phyloP scores from a whole-genome alignment of 2,329 filamentous ascomycete genomes.

The Cordyceps militaris region DNA sequence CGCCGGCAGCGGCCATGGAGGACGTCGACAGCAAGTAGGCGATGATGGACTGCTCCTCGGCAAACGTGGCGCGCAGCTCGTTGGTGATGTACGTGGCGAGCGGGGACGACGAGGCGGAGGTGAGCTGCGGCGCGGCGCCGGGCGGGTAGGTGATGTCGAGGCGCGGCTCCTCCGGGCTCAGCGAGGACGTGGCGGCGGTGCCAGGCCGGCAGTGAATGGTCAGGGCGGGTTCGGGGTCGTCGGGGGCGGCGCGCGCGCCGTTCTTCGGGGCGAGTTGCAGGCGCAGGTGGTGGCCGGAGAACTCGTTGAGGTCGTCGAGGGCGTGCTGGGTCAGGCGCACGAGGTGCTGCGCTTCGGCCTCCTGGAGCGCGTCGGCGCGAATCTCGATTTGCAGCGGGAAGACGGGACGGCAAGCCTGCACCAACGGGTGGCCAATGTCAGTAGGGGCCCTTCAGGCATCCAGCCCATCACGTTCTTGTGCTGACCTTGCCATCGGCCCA shows the following conservation, averaged over 20 bases:
- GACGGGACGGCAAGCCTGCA: slow-evolving; percentile 77
- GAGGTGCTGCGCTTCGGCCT: slow-evolving; percentile 63
- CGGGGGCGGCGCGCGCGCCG: slow-evolving; percentile 22
- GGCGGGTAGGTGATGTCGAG: slow-evolving; percentile 73
- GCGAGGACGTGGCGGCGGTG: slow-evolving; percentile 50
- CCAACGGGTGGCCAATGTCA: background rate
- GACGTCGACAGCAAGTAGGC: slow-evolving; percentile 62
- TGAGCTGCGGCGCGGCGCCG: slow-evolving; percentile 58
- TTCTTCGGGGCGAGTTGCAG: slow-evolving; percentile 28
- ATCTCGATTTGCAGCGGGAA: slow-evolving; percentile 81
- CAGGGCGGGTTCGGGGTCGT: slow-evolving; percentile 52
- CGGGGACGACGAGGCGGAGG: slow-evolving; percentile 66
- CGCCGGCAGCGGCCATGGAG: slow-evolving; percentile 40
- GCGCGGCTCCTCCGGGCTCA: slow-evolving; percentile 62
- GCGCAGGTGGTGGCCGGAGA: slow-evolving; percentile 75
- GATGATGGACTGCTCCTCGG: slow-evolving; percentile 83
- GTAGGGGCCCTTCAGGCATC: background rate
- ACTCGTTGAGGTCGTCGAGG: slow-evolving; percentile 80
- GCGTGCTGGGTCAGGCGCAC: slow-evolving; percentile 77
- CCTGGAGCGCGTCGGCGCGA: slow-evolving; percentile 58
- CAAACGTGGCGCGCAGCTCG: slow-evolving; percentile 70
- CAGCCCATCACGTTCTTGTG: slow-evolving; percentile 12
- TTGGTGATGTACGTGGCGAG: slow-evolving; percentile 72
- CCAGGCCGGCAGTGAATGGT: slow-evolving; percentile 64
- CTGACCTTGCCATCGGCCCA: slow-evolving; percentile 88